Evolutionary conservation across 495 filamentous ascomycete genomes (phyloP).

Genomic region (Aspergillus affinis): DNA sequence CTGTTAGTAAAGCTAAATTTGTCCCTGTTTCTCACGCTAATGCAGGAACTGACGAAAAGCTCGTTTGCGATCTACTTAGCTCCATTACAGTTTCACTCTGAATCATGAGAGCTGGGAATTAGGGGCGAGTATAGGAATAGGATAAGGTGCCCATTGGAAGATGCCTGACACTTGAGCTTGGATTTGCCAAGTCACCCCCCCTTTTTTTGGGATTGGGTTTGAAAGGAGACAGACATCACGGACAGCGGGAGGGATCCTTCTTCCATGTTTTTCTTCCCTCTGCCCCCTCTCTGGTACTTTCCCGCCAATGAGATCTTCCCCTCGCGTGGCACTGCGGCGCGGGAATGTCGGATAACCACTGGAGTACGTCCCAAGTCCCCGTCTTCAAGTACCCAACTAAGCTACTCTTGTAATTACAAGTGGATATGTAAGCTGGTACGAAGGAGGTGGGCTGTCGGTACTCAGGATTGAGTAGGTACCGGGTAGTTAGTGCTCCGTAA

Average conservation of each 20-base stretch:
- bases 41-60: slow-evolving; percentile 43
- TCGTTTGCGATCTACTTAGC: slow-evolving; percentile 7
- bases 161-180: slow-evolving; percentile 10
- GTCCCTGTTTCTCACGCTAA: slow-evolving; percentile 34
- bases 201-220: not conserved
- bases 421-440: not conserved
- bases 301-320: not conserved
- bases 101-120: slow-evolving; percentile 17
- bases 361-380: no score
- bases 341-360: not conserved
- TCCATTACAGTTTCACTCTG: slow-evolving; percentile 15
- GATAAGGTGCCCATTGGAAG: slow-evolving; percentile 7
- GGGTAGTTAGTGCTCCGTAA: not conserved
- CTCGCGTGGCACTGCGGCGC: not conserved
- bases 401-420: no score
- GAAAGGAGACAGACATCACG: not conserved
- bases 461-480: not conserved
- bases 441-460: not conserved
- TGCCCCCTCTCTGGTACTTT: not conserved
- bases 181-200: no score
- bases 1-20: slow-evolving; percentile 15
- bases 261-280: not conserved
- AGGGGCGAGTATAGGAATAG: not conserved
- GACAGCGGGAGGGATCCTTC: not conserved
- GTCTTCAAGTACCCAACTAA: not conserved